Percentiles rank a stretch among this genome's conserved stretches.
phyloP scores from a whole-genome alignment of 768 basidiomycete genomes.

The Boletus coccyginus region DNA sequence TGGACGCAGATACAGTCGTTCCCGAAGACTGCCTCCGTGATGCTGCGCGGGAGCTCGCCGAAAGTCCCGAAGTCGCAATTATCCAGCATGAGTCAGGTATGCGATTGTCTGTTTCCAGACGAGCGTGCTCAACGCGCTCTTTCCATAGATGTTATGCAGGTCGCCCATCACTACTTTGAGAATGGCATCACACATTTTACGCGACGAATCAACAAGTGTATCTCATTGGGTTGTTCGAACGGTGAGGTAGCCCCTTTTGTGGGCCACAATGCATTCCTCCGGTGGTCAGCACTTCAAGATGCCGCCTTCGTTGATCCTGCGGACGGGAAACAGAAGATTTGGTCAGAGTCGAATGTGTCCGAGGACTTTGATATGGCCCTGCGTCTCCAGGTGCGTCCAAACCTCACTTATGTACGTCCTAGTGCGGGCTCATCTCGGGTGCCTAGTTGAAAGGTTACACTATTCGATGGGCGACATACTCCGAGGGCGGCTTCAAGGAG shows the following conservation, averaged over 20 bases:
- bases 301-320: slow-evolving; percentile 64
- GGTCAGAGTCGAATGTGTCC: slow-evolving; percentile 66
- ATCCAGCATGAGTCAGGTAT: slow-evolving; percentile 86
- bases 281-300: slow-evolving; percentile 88
- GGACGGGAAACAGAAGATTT: slow-evolving; percentile 63
- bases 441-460: slow-evolving; percentile 20
- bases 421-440: not conserved
- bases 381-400: slow-evolving; percentile 40
- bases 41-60: slow-evolving; percentile 80
- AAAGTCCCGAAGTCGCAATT: slow-evolving; percentile 63
- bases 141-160: slow-evolving; percentile 78
- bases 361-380: slow-evolving; percentile 73
- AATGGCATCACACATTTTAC: slow-evolving; percentile 91
- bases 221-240: slow-evolving; percentile 75
- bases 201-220: slow-evolving; percentile 79
- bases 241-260: slow-evolving; percentile 79
- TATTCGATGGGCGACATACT: slow-evolving; percentile 77
- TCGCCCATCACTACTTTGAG: slow-evolving; percentile 87
- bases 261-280: slow-evolving; percentile 85
- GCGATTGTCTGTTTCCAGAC: slow-evolving; percentile 33
- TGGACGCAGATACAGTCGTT: slow-evolving; percentile 88
- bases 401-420: not conserved
- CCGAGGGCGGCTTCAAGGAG: slow-evolving; percentile 85
- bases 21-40: slow-evolving; percentile 91
- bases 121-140: not conserved